Conservation (phyloP, 257 asterid genomes). For the Pogostemon cablin region DNA sequence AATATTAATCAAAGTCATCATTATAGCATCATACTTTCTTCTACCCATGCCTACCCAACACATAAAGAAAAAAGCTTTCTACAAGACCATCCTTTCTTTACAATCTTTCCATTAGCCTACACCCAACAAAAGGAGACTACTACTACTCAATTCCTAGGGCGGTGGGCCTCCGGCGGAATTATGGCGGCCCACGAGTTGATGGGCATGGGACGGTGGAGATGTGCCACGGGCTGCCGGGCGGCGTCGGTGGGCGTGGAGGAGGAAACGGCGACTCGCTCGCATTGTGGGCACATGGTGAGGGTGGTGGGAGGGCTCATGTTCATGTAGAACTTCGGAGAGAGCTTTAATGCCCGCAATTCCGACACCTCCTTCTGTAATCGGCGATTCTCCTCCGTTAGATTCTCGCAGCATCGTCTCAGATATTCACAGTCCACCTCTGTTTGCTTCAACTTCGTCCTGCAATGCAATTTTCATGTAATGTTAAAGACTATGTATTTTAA, state of each 20-base stretch:
- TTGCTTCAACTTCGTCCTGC: constrained; percentile 96
- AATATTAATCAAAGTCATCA: not conserved
- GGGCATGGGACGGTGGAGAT: constrained; percentile 43
- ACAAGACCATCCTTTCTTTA: constrained; percentile 8
- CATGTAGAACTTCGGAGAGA: constrained; percentile 87
- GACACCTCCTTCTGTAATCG: constrained; percentile 82
- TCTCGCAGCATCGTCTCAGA: constrained; percentile 84
- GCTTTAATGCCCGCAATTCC: constrained; percentile 84
- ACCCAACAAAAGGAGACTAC: constrained; percentile 25
- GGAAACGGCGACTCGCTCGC: constrained; percentile 79
- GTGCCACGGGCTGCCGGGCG: constrained; percentile 41
- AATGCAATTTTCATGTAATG: no score
- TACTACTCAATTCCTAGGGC: constrained; percentile 33
- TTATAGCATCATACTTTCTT: not conserved
- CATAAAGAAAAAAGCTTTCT: constrained; percentile 15
- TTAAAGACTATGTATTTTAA: no score
- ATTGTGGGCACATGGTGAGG: constrained; percentile 95
- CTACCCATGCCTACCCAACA: constrained; percentile 28
- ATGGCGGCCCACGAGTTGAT: constrained; percentile 64
- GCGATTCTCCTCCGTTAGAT: constrained; percentile 81
- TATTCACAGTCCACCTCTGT: constrained; percentile 96
- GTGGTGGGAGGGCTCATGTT: constrained; percentile 96
- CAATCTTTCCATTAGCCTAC: constrained; percentile 7
- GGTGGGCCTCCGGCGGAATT: constrained; percentile 42
- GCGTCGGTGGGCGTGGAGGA: constrained; percentile 42